Evolutionary conservation across 2,329 filamentous ascomycete species (phyloP), one percentile per base, ranked within the genome.

Genomic region (Aspergillus novoparasiticus): DNA sequence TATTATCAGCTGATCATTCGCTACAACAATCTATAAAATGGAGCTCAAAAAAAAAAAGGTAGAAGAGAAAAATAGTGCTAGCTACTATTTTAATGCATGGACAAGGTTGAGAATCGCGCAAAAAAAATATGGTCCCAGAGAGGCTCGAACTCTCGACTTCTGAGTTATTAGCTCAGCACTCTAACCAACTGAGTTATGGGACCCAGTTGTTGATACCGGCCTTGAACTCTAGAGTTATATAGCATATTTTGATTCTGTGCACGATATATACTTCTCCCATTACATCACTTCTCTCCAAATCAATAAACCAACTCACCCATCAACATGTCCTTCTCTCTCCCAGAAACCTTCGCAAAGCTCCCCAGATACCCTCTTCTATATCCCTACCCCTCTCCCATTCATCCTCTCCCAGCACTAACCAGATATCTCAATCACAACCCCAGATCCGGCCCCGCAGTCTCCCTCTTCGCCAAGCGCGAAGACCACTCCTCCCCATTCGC

Each of bases 401-500:
- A 77, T 57, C 64, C 72, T 3, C 70, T 77, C n/a, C 64, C 67
- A 57, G 57, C 64, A 50, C 65, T 74, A 34, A 58, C 63, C 58
- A 59, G 39, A 32, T 19, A 56, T 28, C 63, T 66, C 59, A 65
- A 43, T 43, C 45, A n/a, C 45, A 63, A 55, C 28, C 48, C 48
- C 45, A 19, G 21, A 36, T 9, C 51, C 34, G 39, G 19, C 41
- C 63, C 65, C 34, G 61, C 56, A n/a, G 68, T 75, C 51, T 64
- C 68, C 54, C 59, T 78, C 57, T 73, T 69, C 68, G 61, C 69
- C 55, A 78, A 78, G 66, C 69, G 75, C 32, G 75, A 78, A 69
- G 75, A 78, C 67, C 75, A 77, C 46, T 66, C 68, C 57, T 72
- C 74, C 21, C 74, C 75, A 8, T 69, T 78, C 34, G 71, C 75